A percentile compares a stretch with the other conserved stretches of the same genome.
These are phyloP conservation scores for Moesziomyces globuligerus DNA, from an alignment of 1,284 basidiomycete species.

Conservation along the genomic window DNA sequence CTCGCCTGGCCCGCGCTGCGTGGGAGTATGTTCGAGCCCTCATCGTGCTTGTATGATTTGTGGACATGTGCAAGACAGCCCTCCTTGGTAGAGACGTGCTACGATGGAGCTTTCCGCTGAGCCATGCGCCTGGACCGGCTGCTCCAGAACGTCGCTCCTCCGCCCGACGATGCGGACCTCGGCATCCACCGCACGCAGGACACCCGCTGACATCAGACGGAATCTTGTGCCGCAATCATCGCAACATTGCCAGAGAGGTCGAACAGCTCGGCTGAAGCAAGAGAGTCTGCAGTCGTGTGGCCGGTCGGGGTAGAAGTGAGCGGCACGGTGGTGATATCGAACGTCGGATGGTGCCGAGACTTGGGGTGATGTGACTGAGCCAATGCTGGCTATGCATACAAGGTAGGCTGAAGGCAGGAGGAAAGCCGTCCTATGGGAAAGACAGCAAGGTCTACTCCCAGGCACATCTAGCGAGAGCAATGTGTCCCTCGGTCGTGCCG, in stretches of 20 bases:
- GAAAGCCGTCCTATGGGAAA: no score
- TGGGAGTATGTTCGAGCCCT: conserved; percentile 48
- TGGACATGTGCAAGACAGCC: conserved; percentile 37
- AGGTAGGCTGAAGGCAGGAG: no score
- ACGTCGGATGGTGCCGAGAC: no score
- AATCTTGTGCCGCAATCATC: conserved; percentile 83
- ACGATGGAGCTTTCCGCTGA: conserved; percentile 33
- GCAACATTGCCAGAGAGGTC: conserved; percentile 71
- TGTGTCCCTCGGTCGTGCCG: no score
- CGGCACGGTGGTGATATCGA: conserved; percentile 11
- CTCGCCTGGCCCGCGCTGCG: conserved; percentile 50
- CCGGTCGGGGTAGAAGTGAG: conserved; percentile 29
- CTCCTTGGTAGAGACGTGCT: conserved; percentile 37
- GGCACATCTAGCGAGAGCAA: no score
- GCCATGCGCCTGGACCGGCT: conserved; percentile 41
- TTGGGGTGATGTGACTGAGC: no score
- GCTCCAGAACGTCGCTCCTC: conserved; percentile 42
- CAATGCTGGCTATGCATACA: no score
- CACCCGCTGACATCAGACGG: conserved; percentile 76
- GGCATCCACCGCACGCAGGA: conserved; percentile 79
- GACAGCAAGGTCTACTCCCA: no score
- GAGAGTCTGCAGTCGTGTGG: conserved; percentile 21
- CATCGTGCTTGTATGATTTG: conserved; percentile 42
- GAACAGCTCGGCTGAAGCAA: conserved; percentile 30
- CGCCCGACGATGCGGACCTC: conserved; percentile 75